These are phyloP conservation scores for Silene latifolia DNA, from an alignment of 148 eudicot genomes.

Conservation along the genomic window DNA sequence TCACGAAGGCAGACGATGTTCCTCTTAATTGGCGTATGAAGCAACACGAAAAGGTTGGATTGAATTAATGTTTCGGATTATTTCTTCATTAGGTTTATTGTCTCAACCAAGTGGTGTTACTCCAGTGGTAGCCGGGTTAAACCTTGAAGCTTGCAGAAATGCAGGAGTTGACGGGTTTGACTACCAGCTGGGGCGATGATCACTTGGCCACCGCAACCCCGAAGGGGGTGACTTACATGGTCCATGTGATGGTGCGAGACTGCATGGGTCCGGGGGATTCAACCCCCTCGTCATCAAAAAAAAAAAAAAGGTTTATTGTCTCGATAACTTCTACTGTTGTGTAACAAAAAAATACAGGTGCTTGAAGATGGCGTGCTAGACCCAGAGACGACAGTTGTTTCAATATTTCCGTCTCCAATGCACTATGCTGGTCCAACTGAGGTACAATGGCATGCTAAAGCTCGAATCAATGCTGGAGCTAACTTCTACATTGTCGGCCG, in stretches of 20 bases:
- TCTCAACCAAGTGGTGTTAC: too few relatives aligned
- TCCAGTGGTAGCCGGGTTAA: too few relatives aligned
- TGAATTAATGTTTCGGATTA: neutral
- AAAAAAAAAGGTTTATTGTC: too few relatives aligned
- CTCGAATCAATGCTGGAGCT: conserved; percentile 94
- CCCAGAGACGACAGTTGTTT: conserved; percentile 91
- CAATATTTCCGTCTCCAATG: conserved; percentile 97
- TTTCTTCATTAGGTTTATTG: neutral
- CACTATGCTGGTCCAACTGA: conserved; percentile 98
- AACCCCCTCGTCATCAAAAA: too few relatives aligned
- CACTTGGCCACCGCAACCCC: too few relatives aligned
- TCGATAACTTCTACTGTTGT: neutral
- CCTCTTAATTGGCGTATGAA: conserved; percentile 90
- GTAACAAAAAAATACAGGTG: conserved; percentile 43
- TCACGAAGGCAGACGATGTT: conserved; percentile 91
- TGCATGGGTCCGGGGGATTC: too few relatives aligned
- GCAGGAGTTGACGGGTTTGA: too few relatives aligned
- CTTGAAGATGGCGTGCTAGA: conserved; percentile 89
- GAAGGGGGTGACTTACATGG: too few relatives aligned
- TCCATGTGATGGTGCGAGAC: too few relatives aligned
- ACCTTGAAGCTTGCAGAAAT: too few relatives aligned
- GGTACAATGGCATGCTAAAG: conserved; percentile 98
- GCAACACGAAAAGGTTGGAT: conserved; percentile 82
- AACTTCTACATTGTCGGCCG: conserved; percentile 92
- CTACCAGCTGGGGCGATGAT: too few relatives aligned